These are phyloP conservation scores for Entomortierella lignicola DNA, from an alignment of 192 early-diverging fungal species.

Conservation along the genomic window DNA sequence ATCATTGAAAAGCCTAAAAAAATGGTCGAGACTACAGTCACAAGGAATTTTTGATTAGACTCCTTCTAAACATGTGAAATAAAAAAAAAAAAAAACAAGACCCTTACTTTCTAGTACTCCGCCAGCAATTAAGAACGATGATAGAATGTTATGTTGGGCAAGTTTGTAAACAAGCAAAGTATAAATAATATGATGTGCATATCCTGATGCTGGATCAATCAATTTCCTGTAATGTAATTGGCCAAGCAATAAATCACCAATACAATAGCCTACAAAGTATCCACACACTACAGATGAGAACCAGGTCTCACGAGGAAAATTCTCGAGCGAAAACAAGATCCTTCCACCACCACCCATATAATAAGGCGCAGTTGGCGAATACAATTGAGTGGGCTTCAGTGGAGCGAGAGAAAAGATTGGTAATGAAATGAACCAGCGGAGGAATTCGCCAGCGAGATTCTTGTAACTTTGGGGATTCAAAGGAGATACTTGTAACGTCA, in stretches of 20 bases:
- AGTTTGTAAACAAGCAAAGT: conserved; percentile 1
- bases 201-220: conserved; percentile 15
- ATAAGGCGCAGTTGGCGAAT: conserved; percentile 11
- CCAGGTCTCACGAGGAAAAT: conserved; percentile 10
- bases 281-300: conserved; percentile 7
- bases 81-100: not conserved
- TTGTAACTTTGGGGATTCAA: not conserved
- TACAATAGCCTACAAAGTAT: conserved; percentile 28
- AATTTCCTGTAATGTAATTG: conserved; percentile 9
- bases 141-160: not conserved
- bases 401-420: conserved; percentile 41
- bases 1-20: conserved; percentile 21
- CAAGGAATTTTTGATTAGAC: not conserved
- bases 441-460: conserved; percentile 3
- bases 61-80: not conserved
- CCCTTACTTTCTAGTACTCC: conserved; percentile 35
- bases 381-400: conserved; percentile 8
- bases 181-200: conserved; percentile 24
- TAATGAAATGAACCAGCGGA: conserved; percentile 26
- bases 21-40: conserved; percentile 11
- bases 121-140: conserved; percentile 8
- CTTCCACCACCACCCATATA: conserved; percentile 44
- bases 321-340: conserved; percentile 25
- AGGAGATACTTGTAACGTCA: not conserved
- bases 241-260: conserved; percentile 16